Conservation (phyloP, 2,329 filamentous ascomycete genomes). For the Sporothrix humicola region DNA sequence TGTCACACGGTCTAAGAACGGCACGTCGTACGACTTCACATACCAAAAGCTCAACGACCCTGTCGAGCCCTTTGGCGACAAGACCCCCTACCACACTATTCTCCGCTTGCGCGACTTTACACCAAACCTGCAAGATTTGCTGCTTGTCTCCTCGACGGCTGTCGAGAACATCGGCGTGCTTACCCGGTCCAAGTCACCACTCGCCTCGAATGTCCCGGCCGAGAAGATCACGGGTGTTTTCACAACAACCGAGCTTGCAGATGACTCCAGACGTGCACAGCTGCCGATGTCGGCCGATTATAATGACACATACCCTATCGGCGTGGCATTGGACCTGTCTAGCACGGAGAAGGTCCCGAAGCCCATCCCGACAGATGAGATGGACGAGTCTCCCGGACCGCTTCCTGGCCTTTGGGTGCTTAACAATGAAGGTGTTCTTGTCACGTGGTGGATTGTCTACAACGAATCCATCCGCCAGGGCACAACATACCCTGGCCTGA, state of each 20-base stretch:
- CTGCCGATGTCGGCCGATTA: conserved; percentile 72
- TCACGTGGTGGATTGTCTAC: conserved; percentile 91
- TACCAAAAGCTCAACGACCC: conserved; percentile 78
- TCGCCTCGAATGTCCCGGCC: conserved; percentile 65
- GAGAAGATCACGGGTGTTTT: conserved; percentile 70
- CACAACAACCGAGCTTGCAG: conserved; percentile 71
- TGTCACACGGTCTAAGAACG: conserved; percentile 69
- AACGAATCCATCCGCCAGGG: conserved; percentile 80
- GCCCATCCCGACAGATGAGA: conserved; percentile 77
- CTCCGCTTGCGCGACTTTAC: conserved; percentile 79
- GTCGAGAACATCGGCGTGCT: conserved; percentile 80
- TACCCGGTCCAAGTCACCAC: conserved; percentile 71
- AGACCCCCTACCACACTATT: conserved; percentile 76
- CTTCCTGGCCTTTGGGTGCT: conserved; percentile 83
- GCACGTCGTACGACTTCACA: conserved; percentile 60
- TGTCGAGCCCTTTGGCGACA: conserved; percentile 73
- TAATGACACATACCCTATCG: conserved; percentile 78
- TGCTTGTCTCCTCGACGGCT: conserved; percentile 82
- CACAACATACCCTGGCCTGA: conserved; percentile 74
- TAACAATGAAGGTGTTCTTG: conserved; percentile 86
- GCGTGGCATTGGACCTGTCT: conserved; percentile 83
- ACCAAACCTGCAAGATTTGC: conserved; percentile 77
- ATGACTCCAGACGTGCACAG: conserved; percentile 76
- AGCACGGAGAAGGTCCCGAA: conserved; percentile 76
- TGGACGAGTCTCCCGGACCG: conserved; percentile 78